Base-by-base conservation (phyloP, 2,329 filamentous ascomycete species). In the Arthrobotrys pseudoclavata region DNA sequence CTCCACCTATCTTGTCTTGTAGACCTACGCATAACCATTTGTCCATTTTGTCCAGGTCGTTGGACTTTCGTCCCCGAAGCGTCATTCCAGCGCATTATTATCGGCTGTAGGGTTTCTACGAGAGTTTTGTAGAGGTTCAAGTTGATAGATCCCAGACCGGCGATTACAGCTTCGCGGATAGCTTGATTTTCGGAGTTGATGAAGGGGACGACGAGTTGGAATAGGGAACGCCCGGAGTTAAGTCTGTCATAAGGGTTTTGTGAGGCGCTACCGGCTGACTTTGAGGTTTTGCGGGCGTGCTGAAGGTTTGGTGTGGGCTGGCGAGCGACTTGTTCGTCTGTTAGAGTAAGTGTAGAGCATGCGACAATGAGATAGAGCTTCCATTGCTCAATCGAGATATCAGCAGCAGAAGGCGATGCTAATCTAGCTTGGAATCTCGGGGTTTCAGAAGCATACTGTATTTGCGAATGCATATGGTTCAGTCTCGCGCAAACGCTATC, bases 361-460 rank as follows among this genome's bases (percentile, higher is more conserved):
- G 95, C 96, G 85, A 99, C 97, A 69, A 97, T 94, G 26, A 99
- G 87, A 83, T 98, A 98, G 1, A 98, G 86, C 84, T 97, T 98
- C 95, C 95, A 99, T 83, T 99, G 96, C 84, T 98, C 96, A 74
- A 99, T 90, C 71, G 97, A 87, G 22, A 97, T 90, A 81, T 97
- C 94, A 88, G 13, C 89, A 85, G 15, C 90, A 9, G 79, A 79
- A 15, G 62, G 57, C 47, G 66, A 74, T 26, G 63, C 63, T 24
- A 67, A n/a, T 48, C 74, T 77, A 15, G 66, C 20, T 4, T 68
- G 69, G 40, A 74, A 79, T 72, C 90, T 86, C 3, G 88, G 87
- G 18, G 88, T 90, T 81, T 97, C 94, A 0, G 93, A 93, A 15
- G 98, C 86, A 2, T 90, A 87, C 9, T 91, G 89, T 74, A 99